Base-by-base conservation (phyloP, 78 protist species). In the Dictyostelium purpureum region DNA sequence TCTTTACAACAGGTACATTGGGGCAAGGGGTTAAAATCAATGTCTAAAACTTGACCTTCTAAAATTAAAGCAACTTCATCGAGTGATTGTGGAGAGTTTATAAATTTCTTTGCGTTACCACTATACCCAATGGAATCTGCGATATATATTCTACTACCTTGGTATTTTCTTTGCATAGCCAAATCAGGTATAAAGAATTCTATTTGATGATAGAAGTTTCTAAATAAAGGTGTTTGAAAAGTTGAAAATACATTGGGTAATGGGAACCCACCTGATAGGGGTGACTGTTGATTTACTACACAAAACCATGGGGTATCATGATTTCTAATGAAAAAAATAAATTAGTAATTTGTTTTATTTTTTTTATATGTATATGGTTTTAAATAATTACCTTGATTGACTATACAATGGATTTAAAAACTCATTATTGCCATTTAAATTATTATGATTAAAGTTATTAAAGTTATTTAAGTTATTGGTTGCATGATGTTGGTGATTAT, bases 141-240 rank as follows among this genome's bases (percentile, higher is more conserved):
- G 11, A 83, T 83, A 56, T 83, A 83, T 19, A 83, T 77, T 73
- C 91, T 42, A 19, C 45, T 18, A 31, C 66, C 66, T 40, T 83
- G 75, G 43, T 83, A 83, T 40, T 57, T 83, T 42, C 33, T 42
- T 73, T 83, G 91, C 3, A 63, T 66, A 1, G 45, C 40, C 3
- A 59, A 40, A 59, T 83, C 91, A 18, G 79, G 91, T 28, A 83
- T 73, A 33, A 18, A 83, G 57, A 83, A 83, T 59, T 83, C 91
- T 18, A 83, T 83, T 42, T 83, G 77, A 57, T 83, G 91, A 83
- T 83, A 83, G 59, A 83, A 83, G 65, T 83, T 83, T 73, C 91
- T 51, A 73, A 59, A 83, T 11, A 83, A 38, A 73, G 91, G 91
- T 40, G 91, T 73, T 6, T 65, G 66, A 66, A 73, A 83, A 11